phyloP scores from a whole-genome alignment of 2,329 filamentous ascomycete species.

The Diaporthe citriasiana region DNA sequence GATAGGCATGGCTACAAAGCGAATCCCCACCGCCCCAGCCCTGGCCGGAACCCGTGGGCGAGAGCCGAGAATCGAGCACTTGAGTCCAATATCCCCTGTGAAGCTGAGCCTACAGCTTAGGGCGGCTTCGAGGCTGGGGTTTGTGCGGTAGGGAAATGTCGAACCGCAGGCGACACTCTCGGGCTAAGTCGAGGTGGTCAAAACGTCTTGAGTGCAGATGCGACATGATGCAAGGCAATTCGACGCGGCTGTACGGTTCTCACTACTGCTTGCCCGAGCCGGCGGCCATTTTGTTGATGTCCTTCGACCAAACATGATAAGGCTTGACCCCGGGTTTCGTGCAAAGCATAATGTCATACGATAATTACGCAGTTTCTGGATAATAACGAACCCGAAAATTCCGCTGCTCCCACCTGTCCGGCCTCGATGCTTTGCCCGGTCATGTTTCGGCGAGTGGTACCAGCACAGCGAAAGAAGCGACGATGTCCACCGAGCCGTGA shows the following conservation, averaged over 20 bases:
- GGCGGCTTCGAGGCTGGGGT: background rate
- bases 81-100: background rate
- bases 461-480: background rate
- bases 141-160: background rate
- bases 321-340: background rate
- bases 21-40: background rate
- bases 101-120: background rate
- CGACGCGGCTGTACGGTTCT: background rate
- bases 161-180: background rate
- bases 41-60: background rate
- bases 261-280: background rate
- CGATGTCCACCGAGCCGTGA: background rate
- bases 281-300: background rate
- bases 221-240: background rate
- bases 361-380: background rate
- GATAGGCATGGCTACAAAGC: background rate
- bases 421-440: background rate
- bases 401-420: background rate
- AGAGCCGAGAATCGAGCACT: background rate
- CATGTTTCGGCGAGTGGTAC: constrained; percentile 4
- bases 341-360: constrained; percentile 8
- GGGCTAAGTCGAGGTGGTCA: background rate
- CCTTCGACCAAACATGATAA: background rate
- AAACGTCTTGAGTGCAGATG: background rate
- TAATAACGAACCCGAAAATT: background rate